A percentile compares a stretch with the other conserved stretches of the same genome.
Evolutionary conservation across 768 basidiomycete species (phyloP).

Genomic region (Trametes cingulata): DNA sequence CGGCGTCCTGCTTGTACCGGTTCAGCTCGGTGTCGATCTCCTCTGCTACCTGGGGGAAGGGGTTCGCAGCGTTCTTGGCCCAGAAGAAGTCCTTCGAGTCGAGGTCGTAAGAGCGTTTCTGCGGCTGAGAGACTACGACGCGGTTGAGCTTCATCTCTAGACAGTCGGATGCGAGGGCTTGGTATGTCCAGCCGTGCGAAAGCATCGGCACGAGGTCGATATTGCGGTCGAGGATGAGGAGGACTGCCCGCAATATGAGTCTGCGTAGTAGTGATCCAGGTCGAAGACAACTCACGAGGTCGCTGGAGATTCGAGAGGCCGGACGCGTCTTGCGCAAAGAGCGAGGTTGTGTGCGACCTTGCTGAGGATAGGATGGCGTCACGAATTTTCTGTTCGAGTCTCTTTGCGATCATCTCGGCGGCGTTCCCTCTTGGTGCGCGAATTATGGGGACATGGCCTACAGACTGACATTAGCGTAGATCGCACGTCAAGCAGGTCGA

Average conservation of each 20-base stretch:
- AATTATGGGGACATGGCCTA: conserved; percentile 92
- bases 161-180: conserved; percentile 96
- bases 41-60: conserved; percentile 98
- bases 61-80: conserved; percentile 93
- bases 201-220: conserved; percentile 92
- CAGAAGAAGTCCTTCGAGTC: conserved; percentile 99
- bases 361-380: conserved; percentile 78
- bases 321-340: conserved; percentile 79
- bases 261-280: not conserved
- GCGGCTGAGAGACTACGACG: conserved; percentile 76
- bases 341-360: conserved; percentile 57
- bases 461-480: not conserved
- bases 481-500: too few species aligned
- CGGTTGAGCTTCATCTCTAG: conserved; percentile 96
- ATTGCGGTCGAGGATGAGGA: conserved; percentile 93
- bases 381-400: conserved; percentile 87
- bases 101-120: conserved; percentile 89
- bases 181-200: conserved; percentile 98
- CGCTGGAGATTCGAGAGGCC: conserved; percentile 86
- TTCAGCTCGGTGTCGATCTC: conserved; percentile 93
- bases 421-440: conserved; percentile 95
- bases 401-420: conserved; percentile 99
- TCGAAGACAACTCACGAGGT: conserved; percentile 61
- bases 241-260: conserved; percentile 51
- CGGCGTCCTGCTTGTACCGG: conserved; percentile 93